A percentile compares a stretch with the other conserved stretches of the same genome.
phyloP scores from a whole-genome alignment of 257 asterid species.

The Pogostemon cablin region DNA sequence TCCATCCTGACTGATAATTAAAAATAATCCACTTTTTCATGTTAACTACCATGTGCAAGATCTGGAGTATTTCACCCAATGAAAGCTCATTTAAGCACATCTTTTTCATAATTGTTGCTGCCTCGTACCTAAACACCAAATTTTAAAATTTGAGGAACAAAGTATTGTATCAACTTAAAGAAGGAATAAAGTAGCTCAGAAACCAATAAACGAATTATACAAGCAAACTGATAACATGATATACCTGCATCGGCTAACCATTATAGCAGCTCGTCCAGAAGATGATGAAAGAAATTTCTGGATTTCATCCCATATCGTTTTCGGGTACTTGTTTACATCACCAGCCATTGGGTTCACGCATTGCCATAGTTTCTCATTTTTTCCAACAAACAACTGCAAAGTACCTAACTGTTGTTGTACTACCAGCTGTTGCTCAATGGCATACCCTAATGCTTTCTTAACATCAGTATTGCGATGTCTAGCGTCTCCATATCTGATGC shows the following conservation, averaged over 20 bases:
- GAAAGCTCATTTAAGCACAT: slow-evolving; percentile 66
- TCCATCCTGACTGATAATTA: slow-evolving; percentile 86
- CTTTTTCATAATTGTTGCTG: slow-evolving; percentile 72
- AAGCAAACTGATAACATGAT: slow-evolving; percentile 19
- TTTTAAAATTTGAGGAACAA: slow-evolving; percentile 32
- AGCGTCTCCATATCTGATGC: slow-evolving; percentile 71
- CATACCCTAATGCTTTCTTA: slow-evolving; percentile 79
- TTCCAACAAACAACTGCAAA: slow-evolving; percentile 67
- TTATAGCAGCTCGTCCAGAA: slow-evolving; percentile 71
- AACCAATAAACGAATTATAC: background rate
- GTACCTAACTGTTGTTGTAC: slow-evolving; percentile 61
- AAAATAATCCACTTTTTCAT: slow-evolving; percentile 71
- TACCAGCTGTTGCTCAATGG: slow-evolving; percentile 84
- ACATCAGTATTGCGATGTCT: slow-evolving; percentile 76
- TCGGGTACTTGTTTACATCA: slow-evolving; percentile 50
- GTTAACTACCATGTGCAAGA: slow-evolving; percentile 79
- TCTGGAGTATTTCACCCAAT: slow-evolving; percentile 81
- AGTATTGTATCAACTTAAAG: slow-evolving; percentile 12
- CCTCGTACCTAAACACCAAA: slow-evolving; percentile 74
- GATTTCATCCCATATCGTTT: slow-evolving; percentile 75
- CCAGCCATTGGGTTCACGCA: slow-evolving; percentile 75
- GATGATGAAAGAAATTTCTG: slow-evolving; percentile 75
- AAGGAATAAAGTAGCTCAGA: background rate
- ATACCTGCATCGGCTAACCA: slow-evolving; percentile 79
- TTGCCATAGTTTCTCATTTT: slow-evolving; percentile 80